Conservation (phyloP, 2,329 filamentous ascomycete genomes). For the Periglandula ipomoeae region DNA sequence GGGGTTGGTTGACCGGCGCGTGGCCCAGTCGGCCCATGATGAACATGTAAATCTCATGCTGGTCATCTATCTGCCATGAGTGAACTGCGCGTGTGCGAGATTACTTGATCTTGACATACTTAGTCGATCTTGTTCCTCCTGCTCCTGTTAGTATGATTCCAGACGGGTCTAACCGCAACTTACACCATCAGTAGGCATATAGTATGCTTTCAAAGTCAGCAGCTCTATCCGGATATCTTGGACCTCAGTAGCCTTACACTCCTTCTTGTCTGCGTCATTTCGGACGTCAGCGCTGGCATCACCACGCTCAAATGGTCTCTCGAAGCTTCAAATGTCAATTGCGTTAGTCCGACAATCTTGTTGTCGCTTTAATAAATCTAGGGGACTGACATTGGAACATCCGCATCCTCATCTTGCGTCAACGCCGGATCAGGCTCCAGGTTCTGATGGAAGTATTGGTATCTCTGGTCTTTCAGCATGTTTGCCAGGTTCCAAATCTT, state of each 20-base stretch:
- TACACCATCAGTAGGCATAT: background rate
- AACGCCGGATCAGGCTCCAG: background rate
- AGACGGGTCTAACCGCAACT: no score
- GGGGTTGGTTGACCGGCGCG: conserved; percentile 31
- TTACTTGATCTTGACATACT: conserved; percentile 8
- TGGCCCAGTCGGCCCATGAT: conserved; percentile 34
- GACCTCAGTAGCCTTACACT: background rate
- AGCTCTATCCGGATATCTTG: background rate
- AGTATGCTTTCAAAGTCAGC: background rate
- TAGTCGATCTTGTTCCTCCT: conserved; percentile 15
- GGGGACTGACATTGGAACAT: background rate
- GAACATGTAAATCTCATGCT: conserved; percentile 24
- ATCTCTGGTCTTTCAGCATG: conserved; percentile 2
- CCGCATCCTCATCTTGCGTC: background rate
- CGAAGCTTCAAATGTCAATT: no score
- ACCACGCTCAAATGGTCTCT: no score
- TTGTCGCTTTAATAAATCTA: no score
- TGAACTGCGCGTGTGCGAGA: background rate
- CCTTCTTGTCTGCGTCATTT: background rate
- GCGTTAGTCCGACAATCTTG: no score
- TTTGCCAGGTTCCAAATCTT: background rate
- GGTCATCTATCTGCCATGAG: conserved; percentile 21
- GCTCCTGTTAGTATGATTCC: background rate
- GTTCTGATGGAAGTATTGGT: background rate
- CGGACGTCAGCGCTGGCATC: no score